Percentiles rank a stretch among this genome's conserved stretches.
phyloP scores from a whole-genome alignment of 2,329 filamentous ascomycete species.

The Penicillium brevicompactum region DNA sequence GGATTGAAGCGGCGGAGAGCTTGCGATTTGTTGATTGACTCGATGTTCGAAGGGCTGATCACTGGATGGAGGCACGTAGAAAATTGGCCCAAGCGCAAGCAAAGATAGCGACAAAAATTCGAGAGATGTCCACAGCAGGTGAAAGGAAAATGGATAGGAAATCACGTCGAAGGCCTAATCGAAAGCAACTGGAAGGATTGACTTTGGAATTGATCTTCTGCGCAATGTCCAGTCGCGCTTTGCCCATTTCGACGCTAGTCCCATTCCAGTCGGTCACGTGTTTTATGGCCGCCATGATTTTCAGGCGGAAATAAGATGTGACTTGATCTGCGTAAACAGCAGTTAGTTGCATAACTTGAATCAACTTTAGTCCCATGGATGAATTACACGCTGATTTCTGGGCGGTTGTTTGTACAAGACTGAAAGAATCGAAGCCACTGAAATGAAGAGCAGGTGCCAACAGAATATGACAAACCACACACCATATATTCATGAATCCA shows the following conservation, averaged over 20 bases:
- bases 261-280: constrained; percentile 33
- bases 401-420: too few relatives aligned
- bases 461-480: background rate
- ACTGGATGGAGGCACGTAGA: constrained; percentile 4
- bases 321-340: too few relatives aligned
- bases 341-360: too few relatives aligned
- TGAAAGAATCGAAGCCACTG: too few relatives aligned
- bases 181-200: constrained; percentile 4
- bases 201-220: constrained; percentile 22
- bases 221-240: constrained; percentile 32
- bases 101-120: background rate
- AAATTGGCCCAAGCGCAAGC: background rate
- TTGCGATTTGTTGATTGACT: constrained; percentile 27
- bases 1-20: constrained; percentile 14
- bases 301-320: constrained; percentile 10
- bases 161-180: constrained; percentile 3
- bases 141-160: background rate
- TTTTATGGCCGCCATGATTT: background rate
- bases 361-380: too few relatives aligned
- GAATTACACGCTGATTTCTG: too few relatives aligned
- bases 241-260: constrained; percentile 31
- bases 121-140: background rate
- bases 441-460: background rate
- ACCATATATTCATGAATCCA: constrained; percentile 11
- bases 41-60: constrained; percentile 19